Evolutionary conservation across 2,329 filamentous ascomycete species (phyloP), one percentile per base, ranked within the genome.

Genomic region (Calonectria multiphialidica): DNA sequence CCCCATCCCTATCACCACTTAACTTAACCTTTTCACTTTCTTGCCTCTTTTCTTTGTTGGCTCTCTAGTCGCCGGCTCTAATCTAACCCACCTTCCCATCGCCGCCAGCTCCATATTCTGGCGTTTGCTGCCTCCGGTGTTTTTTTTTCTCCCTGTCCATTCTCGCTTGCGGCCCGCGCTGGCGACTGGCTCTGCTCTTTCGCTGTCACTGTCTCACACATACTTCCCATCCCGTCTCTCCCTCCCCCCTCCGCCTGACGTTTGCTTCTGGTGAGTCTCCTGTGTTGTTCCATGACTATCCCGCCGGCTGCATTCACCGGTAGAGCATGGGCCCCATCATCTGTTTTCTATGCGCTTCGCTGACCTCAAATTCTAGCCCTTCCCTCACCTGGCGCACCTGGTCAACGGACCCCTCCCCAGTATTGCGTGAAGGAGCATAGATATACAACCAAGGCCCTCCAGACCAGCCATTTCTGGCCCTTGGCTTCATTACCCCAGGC

Each of bases 131-230:
- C 23, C 50, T 55, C 18, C 65, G 40, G 59, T 66, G 57, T 62
- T 61, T 59, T 67, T 44, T 55, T 49, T 57, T 66, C 42, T 40
- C 42, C 21, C 18, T 44, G 18, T 47, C 28, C 37, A 30, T 40
- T 63, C 72, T 79, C 76, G 74, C 70, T 78, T 75, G 70, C 74
- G 70, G 76, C 73, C 67, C 70, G 75, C 75, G 72, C 70, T 79
- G 77, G 75, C 71, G 74, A 74, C 77, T 78, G 73, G 74, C 74
- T 78, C 70, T 65, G 53, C 66, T 69, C 71, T 77, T 64, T 69
- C 68, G 47, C 62, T 37, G 40, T 47, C 65, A 61, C 53, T 73
- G 74, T 66, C 70, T 78, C 75, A 66, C 70, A 65, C 72, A 68
- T 25, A 59, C 40, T 63, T 75, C 74, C 65, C 61, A 66, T 73